Percentiles rank a stretch among this genome's conserved stretches.
Evolutionary conservation across 257 asterid genomes (phyloP).

Genomic region (Primulina tabacum): DNA sequence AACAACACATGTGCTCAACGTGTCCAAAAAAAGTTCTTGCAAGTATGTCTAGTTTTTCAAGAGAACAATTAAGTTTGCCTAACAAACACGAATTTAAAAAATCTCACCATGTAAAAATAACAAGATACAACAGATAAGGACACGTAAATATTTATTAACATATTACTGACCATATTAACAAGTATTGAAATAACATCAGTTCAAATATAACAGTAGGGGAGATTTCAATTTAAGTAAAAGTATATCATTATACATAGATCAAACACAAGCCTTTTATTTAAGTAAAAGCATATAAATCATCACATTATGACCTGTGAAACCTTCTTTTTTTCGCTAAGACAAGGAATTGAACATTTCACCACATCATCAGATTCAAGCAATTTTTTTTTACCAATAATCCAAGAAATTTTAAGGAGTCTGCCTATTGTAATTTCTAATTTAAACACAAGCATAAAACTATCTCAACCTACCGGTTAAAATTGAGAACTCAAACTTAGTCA

Average conservation of each 20-base stretch:
- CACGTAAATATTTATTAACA: too few relatives aligned
- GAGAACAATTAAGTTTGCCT: not conserved
- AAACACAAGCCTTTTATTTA: too few relatives aligned
- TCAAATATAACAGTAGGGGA: slow-evolving; percentile 13
- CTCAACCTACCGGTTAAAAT: too few relatives aligned
- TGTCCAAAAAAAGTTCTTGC: not conserved
- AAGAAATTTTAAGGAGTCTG: too few relatives aligned
- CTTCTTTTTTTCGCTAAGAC: not conserved
- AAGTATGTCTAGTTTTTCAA: not conserved
- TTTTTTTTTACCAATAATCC: not conserved
- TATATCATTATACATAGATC: too few relatives aligned
- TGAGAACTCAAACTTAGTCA: not conserved
- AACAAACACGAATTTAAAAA: too few relatives aligned
- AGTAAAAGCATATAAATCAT: not conserved
- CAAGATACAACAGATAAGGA: too few relatives aligned
- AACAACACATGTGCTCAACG: not conserved
- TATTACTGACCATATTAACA: too few relatives aligned
- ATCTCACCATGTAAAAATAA: too few relatives aligned
- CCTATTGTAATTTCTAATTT: too few relatives aligned
- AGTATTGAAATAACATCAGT: slow-evolving; percentile 4
- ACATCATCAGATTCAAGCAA: slow-evolving; percentile 5
- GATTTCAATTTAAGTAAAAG: not conserved
- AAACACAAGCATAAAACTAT: too few relatives aligned
- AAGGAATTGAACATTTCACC: slow-evolving; percentile 17
- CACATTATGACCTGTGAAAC: not conserved